Conservation (phyloP, 1,139 yeast genomes). For the Suhomyces wounanorum region DNA sequence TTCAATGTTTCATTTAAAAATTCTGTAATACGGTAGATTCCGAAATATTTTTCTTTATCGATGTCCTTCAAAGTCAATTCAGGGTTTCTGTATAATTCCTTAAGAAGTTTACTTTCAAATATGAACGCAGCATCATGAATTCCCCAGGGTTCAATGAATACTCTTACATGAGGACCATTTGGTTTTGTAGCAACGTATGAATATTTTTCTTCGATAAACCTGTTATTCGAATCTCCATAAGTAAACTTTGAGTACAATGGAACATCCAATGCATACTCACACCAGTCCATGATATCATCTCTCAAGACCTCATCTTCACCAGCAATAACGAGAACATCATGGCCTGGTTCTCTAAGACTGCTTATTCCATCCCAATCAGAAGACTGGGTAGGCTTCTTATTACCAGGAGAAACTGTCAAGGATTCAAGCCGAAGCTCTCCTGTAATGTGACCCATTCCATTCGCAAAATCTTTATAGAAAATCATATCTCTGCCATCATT, state of each 20-base stretch:
- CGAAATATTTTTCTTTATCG: constrained; percentile 26
- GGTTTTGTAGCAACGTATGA: constrained; percentile 17
- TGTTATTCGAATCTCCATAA: constrained; percentile 31
- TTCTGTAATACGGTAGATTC: constrained; percentile 28
- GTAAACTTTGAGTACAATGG: constrained; percentile 24
- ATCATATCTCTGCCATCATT: constrained; percentile 38
- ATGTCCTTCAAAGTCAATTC: constrained; percentile 10
- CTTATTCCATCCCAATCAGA: constrained; percentile 40
- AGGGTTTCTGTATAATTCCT: constrained; percentile 7
- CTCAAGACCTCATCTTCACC: constrained; percentile 51
- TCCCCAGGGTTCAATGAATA: constrained; percentile 47
- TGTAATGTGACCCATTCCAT: constrained; percentile 30
- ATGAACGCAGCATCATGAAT: constrained; percentile 42
- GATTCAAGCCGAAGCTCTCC: constrained; percentile 19
- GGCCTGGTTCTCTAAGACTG: constrained; percentile 28
- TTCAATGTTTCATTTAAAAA: constrained; percentile 27
- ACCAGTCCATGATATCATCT: constrained; percentile 44
- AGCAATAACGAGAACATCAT: constrained; percentile 32
- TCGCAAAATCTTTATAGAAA: constrained; percentile 32
- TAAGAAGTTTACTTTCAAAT: constrained; percentile 29
- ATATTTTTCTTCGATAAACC: constrained; percentile 22
- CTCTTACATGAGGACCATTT: constrained; percentile 21
- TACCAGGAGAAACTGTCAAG: constrained; percentile 23
- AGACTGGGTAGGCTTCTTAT: constrained; percentile 17
- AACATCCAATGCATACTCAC: constrained; percentile 33